Conservation (phyloP, 202 grass and related monocot genomes). For the Cymbopogon flexuosus region DNA sequence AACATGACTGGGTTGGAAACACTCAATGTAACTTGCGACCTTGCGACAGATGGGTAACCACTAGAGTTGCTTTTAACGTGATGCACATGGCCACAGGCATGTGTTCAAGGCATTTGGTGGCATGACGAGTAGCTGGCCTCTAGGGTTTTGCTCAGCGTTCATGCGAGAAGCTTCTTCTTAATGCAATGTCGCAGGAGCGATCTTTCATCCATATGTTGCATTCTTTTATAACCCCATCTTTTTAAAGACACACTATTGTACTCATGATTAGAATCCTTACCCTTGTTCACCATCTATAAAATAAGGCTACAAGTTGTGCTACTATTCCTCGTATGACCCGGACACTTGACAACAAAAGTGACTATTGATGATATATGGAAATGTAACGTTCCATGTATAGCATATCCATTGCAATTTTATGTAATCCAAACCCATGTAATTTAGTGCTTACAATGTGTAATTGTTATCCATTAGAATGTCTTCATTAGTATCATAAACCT, state of each 20-base stretch:
- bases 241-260: not conserved
- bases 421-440: not conserved
- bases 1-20: not conserved
- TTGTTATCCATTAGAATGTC: not conserved
- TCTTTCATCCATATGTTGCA: not conserved
- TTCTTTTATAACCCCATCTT: not conserved
- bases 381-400: not conserved
- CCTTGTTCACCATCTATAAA: not conserved
- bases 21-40: not conserved
- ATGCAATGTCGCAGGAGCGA: fast-evolving
- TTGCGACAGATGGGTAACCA: not conserved
- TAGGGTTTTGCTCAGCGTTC: not conserved
- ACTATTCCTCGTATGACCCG: not conserved
- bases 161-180: not conserved
- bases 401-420: not conserved
- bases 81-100: not conserved
- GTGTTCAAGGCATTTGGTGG: not conserved
- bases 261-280: not conserved
- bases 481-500: not conserved
- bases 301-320: not conserved
- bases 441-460: not conserved
- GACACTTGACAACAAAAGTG: not conserved
- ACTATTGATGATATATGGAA: not conserved
- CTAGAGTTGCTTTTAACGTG: not conserved
- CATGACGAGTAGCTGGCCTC: not conserved